These are phyloP conservation scores for Phytophthora capsici DNA, from an alignment of 352 stramenopile genomes.

Conservation along the genomic window DNA sequence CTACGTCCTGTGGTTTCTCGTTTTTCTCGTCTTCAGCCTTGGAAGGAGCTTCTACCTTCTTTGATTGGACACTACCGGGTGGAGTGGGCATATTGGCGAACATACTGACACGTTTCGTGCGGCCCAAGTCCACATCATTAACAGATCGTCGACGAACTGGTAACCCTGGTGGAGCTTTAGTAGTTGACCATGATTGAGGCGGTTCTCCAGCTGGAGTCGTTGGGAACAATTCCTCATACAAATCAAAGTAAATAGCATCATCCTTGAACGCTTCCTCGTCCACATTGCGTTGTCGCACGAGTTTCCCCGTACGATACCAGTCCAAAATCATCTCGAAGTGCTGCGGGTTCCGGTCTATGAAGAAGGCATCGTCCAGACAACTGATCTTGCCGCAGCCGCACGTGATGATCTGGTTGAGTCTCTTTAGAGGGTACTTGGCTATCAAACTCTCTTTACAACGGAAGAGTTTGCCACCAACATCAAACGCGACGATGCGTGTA, in stretches of 20 bases:
- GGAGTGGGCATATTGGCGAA: constrained; percentile 34
- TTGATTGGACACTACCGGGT: constrained; percentile 2
- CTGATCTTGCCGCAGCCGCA: constrained; percentile 58
- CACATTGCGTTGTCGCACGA: constrained; percentile 48
- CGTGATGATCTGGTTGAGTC: constrained; percentile 63
- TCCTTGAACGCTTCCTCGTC: constrained; percentile 55
- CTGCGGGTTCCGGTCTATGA: constrained; percentile 75
- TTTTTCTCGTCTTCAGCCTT: constrained; percentile 6
- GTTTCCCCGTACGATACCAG: constrained; percentile 72
- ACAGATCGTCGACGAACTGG: constrained; percentile 32
- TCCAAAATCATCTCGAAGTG: constrained; percentile 80
- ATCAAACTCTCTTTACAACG: constrained; percentile 72
- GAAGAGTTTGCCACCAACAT: constrained; percentile 75
- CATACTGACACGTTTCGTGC: constrained; percentile 39
- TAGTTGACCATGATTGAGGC: constrained; percentile 20
- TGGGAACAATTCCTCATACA: constrained; percentile 65
- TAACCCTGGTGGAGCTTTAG: constrained; percentile 11
- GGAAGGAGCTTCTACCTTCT: not conserved
- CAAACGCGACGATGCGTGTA: constrained; percentile 47
- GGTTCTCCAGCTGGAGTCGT: constrained; percentile 12
- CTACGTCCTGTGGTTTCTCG: constrained; percentile 17
- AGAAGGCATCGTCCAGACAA: constrained; percentile 58
- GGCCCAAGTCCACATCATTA: constrained; percentile 37
- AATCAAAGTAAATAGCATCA: constrained; percentile 75
- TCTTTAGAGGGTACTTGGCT: constrained; percentile 62